Base-by-base conservation (phyloP, 169 alveolate species). In the Plasmodium vinckei region DNA sequence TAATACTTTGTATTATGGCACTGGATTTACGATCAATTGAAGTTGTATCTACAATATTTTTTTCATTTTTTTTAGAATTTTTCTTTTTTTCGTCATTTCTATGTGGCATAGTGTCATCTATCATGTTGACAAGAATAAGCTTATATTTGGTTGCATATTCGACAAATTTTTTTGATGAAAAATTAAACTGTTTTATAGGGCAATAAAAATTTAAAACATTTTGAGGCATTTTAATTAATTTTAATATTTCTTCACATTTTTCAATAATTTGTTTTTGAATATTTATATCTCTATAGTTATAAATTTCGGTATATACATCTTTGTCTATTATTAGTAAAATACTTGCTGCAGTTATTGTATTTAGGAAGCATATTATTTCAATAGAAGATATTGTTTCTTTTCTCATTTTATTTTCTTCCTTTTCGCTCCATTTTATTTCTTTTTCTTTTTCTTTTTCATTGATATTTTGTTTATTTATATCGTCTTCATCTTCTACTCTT, bases 221-320 rank as follows among this genome's bases (percentile, higher is more conserved):
- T 1, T 51, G 44, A 1, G 90, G 90, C 9, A 61, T 21, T 47
- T 82, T 67, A 25, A 82, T 71, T 56, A 56, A 17, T 56, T 67
- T 53, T 39, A 82, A 23, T 6, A 33, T 19, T 17, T 82, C 53
- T 13, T 82, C 72, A 10, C 90, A 82, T 33, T 82, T 67, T 46
- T 19, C 47, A 15, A 82, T 57, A 23, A 82, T 67, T 5, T 82
- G 61, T 60, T 15, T 67, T 59, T 82, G 90, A 21, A 44, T 44
- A 17, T 67, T 15, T 15, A 67, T 21, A 17, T 82, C 72, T 9
- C 7, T 39, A 17, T 51, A 49, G 2, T 49, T 65, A 39, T 23
- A 17, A 7, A 23, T 25, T 39, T 42, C 56, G 6, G 44, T 15
- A 42, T 61, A 67, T n/a, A 42, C 49, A 54, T 67, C 90, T 27